Evolutionary conservation across 768 basidiomycete genomes (phyloP).

Genomic region (Kondoa subrosea): DNA sequence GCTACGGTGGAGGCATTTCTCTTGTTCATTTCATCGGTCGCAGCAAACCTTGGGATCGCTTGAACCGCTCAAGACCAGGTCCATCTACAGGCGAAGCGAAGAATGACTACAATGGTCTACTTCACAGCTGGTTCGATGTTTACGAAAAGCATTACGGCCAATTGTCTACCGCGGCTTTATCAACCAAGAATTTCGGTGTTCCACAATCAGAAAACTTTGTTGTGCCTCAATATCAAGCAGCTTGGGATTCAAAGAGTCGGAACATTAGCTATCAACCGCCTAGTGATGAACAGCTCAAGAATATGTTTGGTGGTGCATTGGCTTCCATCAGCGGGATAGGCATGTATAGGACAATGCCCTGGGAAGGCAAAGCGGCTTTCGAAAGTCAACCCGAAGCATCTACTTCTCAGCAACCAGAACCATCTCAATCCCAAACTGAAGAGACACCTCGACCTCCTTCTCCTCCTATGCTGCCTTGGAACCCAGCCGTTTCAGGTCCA

Average conservation of each 20-base stretch:
- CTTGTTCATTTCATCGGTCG: constrained; percentile 86
- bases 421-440: neutral
- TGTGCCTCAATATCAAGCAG: constrained; percentile 1
- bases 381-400: neutral
- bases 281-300: constrained; percentile 15
- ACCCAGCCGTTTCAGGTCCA: constrained; percentile 62
- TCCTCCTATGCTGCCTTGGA: constrained; percentile 57
- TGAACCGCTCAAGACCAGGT: constrained; percentile 31
- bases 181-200: constrained; percentile 29
- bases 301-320: constrained; percentile 12
- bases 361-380: neutral
- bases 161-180: constrained; percentile 30
- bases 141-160: constrained; percentile 75
- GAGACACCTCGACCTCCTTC: constrained; percentile 32
- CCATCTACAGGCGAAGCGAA: constrained; percentile 28
- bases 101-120: constrained; percentile 62
- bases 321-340: neutral
- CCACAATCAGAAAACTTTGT: constrained; percentile 8
- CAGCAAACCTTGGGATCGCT: constrained; percentile 75
- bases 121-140: constrained; percentile 77
- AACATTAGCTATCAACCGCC: constrained; percentile 14
- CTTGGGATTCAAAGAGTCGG: constrained; percentile 10
- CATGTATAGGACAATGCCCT: constrained; percentile 20
- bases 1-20: constrained; percentile 71
- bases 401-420: constrained; percentile 3